A percentile compares a stretch with the other conserved stretches of the same genome.
Conservation (phyloP, 2,329 filamentous ascomycete genomes). For the Colletotrichum sublineola region DNA sequence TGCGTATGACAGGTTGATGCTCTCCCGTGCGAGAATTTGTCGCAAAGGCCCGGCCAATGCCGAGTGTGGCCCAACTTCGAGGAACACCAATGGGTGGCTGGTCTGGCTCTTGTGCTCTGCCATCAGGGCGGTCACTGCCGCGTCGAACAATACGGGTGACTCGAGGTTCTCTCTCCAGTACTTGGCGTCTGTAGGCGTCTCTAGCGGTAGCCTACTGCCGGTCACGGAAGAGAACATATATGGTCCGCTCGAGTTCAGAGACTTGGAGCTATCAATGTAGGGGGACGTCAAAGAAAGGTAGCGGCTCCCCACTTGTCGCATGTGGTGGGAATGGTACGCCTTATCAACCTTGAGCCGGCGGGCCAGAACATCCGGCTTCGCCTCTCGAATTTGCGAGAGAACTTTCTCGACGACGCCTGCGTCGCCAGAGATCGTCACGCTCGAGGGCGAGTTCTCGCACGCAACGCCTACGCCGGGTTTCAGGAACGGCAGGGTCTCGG, state of each 20-base stretch:
- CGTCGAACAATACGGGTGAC: slow-evolving; percentile 33
- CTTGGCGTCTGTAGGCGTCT: slow-evolving; percentile 8
- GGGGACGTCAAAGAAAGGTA: slow-evolving; percentile 17
- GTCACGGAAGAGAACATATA: slow-evolving; percentile 3
- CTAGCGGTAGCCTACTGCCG: neutral
- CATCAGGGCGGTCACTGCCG: slow-evolving; percentile 33
- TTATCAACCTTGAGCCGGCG: slow-evolving; percentile 47
- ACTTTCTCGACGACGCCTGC: slow-evolving; percentile 37
- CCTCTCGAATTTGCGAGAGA: slow-evolving; percentile 42
- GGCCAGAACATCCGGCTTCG: slow-evolving; percentile 41
- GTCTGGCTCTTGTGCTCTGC: neutral
- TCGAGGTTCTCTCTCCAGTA: slow-evolving; percentile 42
- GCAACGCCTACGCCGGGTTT: slow-evolving; percentile 42
- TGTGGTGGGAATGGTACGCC: slow-evolving; percentile 49
- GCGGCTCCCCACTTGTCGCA: slow-evolving; percentile 21
- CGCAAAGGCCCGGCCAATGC: slow-evolving; percentile 34
- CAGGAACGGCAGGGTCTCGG: slow-evolving; percentile 22
- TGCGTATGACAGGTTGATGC: slow-evolving; percentile 51
- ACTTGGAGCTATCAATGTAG: neutral
- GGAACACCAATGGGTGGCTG: slow-evolving; percentile 46
- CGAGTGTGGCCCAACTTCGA: slow-evolving; percentile 38
- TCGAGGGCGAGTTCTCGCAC: slow-evolving; percentile 46
- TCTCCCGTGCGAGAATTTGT: slow-evolving; percentile 49
- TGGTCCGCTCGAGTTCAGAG: neutral
- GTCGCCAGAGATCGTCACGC: slow-evolving; percentile 47